Percentiles rank a stretch among this genome's conserved stretches.
Evolutionary conservation across 768 basidiomycete genomes (phyloP).

Genomic region (Pleurotus giganteus): DNA sequence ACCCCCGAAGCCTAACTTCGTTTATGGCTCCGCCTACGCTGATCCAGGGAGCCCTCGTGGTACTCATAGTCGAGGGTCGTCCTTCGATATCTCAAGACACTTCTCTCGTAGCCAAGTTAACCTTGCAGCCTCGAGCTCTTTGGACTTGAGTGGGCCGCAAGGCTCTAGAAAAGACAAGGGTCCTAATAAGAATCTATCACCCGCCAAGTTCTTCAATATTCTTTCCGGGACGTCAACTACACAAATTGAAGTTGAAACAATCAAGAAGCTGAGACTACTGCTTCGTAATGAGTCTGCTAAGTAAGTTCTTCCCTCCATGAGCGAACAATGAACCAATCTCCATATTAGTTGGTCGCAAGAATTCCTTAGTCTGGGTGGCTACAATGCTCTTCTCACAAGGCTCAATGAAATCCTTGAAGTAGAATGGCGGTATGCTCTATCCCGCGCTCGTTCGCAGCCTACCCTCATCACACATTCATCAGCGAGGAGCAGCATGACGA

Average conservation of each 20-base stretch:
- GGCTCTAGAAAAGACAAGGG: conserved; percentile 51
- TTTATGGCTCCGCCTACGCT: conserved; percentile 24
- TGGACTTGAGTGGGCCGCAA: conserved; percentile 37
- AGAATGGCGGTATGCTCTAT: conserved; percentile 82
- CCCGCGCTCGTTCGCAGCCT: neutral
- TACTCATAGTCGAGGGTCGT: conserved; percentile 55
- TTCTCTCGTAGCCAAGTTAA: conserved; percentile 55
- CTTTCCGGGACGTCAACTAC: conserved; percentile 68
- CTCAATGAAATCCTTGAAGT: conserved; percentile 91
- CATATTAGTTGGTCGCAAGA: conserved; percentile 79
- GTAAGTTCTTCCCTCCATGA: conserved; percentile 34
- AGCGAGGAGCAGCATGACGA: conserved; percentile 99
- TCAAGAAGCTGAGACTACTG: conserved; percentile 85
- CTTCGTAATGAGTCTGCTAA: conserved; percentile 89
- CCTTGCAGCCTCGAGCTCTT: conserved; percentile 40
- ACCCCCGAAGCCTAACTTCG: conserved; percentile 37
- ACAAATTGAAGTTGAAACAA: conserved; percentile 76
- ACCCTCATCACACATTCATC: conserved; percentile 10
- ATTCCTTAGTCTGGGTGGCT: conserved; percentile 83
- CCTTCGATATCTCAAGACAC: conserved; percentile 52
- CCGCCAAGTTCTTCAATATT: conserved; percentile 65
- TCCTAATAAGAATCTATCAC: conserved; percentile 51
- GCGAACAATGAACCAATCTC: neutral
- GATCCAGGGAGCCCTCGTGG: conserved; percentile 39
- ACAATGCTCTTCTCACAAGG: conserved; percentile 76